phyloP scores from a whole-genome alignment of 1,284 basidiomycete genomes.

The Boletus hoseneyae region DNA sequence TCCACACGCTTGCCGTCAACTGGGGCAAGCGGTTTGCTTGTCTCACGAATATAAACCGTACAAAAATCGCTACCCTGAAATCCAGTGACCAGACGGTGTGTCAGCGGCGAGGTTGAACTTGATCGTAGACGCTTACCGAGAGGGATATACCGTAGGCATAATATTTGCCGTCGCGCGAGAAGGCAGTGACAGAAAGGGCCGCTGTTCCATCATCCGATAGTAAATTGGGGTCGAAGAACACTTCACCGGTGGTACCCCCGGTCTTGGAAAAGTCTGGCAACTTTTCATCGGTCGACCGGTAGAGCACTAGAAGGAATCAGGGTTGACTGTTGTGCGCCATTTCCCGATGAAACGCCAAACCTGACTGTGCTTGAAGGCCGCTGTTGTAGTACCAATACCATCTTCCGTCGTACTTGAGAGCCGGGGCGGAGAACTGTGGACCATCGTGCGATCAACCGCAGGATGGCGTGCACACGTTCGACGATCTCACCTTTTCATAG shows the following conservation, averaged over 20 bases:
- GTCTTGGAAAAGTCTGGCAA: constrained; percentile 51
- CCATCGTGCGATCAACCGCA: constrained; percentile 2
- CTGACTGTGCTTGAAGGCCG: constrained; percentile 63
- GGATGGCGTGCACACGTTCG: not conserved
- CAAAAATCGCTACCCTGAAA: constrained; percentile 73
- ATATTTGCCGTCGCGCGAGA: constrained; percentile 66
- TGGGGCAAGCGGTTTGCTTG: constrained; percentile 52
- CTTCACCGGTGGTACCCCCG: constrained; percentile 47
- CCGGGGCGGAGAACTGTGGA: constrained; percentile 58
- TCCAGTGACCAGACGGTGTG: not conserved
- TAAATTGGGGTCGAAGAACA: constrained; percentile 79
- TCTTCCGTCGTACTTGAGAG: constrained; percentile 56
- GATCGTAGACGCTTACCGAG: constrained; percentile 43
- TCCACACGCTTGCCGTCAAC: constrained; percentile 38
- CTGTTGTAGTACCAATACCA: constrained; percentile 81
- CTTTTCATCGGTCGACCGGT: constrained; percentile 55
- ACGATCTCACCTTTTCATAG: constrained; percentile 58
- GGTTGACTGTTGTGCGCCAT: not conserved
- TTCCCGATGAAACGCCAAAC: constrained; percentile 34
- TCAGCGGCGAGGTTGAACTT: constrained; percentile 6
- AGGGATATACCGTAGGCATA: constrained; percentile 76
- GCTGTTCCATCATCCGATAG: constrained; percentile 74
- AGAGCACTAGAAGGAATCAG: constrained; percentile 46
- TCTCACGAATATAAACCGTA: constrained; percentile 65
- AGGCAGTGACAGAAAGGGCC: constrained; percentile 54